Evolutionary conservation across 805 yeast genomes (phyloP).

Genomic region (Candida takata): DNA sequence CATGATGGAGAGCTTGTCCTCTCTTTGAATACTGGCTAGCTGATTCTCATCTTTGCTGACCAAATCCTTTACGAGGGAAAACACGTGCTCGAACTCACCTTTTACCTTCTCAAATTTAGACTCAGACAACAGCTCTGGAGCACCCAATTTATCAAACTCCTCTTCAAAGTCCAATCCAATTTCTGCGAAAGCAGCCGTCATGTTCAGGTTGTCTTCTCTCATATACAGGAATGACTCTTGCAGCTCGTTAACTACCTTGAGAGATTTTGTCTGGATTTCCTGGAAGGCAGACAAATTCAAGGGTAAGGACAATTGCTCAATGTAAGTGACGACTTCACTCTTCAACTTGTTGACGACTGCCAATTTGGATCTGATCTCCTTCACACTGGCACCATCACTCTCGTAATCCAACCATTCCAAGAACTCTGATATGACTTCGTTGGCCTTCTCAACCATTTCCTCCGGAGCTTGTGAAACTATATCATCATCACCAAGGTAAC

Average conservation of each 20-base stretch:
- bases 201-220: slow-evolving; percentile 37
- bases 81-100: slow-evolving; percentile 21
- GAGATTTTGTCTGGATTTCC: slow-evolving; percentile 36
- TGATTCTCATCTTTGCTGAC: slow-evolving; percentile 15
- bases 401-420: slow-evolving; percentile 79
- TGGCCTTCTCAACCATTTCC: slow-evolving; percentile 30
- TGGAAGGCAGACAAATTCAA: slow-evolving; percentile 40
- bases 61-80: slow-evolving; percentile 24
- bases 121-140: slow-evolving; percentile 14
- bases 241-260: slow-evolving; percentile 32
- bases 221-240: slow-evolving; percentile 38
- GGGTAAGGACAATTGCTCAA: slow-evolving; percentile 39
- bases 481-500: slow-evolving; percentile 47
- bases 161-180: slow-evolving; percentile 45
- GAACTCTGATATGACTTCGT: slow-evolving; percentile 35
- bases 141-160: slow-evolving; percentile 40
- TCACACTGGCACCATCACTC: slow-evolving; percentile 41
- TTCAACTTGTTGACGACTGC: slow-evolving; percentile 21
- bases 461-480: slow-evolving; percentile 35
- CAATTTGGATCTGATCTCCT: slow-evolving; percentile 32
- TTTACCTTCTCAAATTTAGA: slow-evolving; percentile 19
- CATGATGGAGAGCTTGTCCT: slow-evolving; percentile 27
- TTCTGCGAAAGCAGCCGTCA: slow-evolving; percentile 37
- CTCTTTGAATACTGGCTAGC: slow-evolving; percentile 21
- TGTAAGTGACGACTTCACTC: slow-evolving; percentile 29